Evolutionary conservation across 345 rosid genomes (phyloP).

Genomic region (Camelina sativa): DNA sequence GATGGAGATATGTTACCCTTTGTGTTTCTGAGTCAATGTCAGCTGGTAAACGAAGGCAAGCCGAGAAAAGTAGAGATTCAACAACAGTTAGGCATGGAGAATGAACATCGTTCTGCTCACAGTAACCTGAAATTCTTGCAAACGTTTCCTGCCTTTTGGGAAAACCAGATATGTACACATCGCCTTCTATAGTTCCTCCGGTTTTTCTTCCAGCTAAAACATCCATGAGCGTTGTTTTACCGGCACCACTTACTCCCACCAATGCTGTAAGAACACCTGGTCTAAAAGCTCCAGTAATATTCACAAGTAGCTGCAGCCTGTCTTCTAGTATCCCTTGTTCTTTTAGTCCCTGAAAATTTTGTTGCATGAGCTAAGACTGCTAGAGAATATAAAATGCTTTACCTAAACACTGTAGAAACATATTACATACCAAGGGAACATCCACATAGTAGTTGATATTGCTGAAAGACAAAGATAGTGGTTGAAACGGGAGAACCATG

Average conservation of each 20-base stretch:
- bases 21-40: constrained; percentile 79
- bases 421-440: constrained; percentile 72
- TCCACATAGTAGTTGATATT: constrained; percentile 89
- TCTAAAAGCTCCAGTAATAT: constrained; percentile 95
- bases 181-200: constrained; percentile 90
- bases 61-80: constrained; percentile 95
- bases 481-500: constrained; percentile 99
- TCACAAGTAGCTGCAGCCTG: constrained; percentile 76
- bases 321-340: constrained; percentile 90
- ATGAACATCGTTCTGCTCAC: constrained; percentile 97
- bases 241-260: constrained; percentile 98
- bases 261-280: constrained; percentile 93
- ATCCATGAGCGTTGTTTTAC: constrained; percentile 99
- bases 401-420: constrained; percentile 12
- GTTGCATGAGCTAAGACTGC: constrained; percentile 35
- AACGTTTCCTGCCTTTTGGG: constrained; percentile 94
- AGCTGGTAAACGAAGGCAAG: constrained; percentile 87
- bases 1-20: constrained; percentile 51
- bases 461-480: constrained; percentile 88
- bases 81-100: constrained; percentile 92
- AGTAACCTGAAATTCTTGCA: constrained; percentile 96
- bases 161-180: constrained; percentile 80
- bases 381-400: constrained; percentile 18
- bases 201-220: constrained; percentile 98
- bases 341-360: constrained; percentile 72